Evolutionary conservation across 306 rosid genomes (phyloP).

Genomic region (Quercus aquifolioides): DNA sequence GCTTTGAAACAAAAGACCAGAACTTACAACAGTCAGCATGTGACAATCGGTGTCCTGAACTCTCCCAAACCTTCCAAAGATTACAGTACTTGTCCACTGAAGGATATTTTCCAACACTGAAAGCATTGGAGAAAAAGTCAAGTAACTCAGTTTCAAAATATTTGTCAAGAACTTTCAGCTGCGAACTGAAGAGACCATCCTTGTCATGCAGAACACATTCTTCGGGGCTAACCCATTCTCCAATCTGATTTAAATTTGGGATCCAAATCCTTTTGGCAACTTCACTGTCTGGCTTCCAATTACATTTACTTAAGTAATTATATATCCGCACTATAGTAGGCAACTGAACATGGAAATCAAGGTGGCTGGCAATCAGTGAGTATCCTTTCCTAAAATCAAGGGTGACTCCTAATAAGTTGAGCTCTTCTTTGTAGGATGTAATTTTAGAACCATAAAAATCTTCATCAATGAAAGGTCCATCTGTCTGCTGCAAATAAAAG

Average conservation of each 20-base stretch:
- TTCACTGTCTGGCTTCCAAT: constrained; percentile 46
- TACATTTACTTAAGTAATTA: constrained; percentile 35
- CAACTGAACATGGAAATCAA: constrained; percentile 24
- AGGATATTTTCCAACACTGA: constrained; percentile 38
- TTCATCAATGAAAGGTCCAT: constrained; percentile 74
- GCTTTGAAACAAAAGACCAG: constrained; percentile 48
- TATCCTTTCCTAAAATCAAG: constrained; percentile 36
- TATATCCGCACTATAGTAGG: constrained; percentile 31
- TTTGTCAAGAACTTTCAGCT: constrained; percentile 16
- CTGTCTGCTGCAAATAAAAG: constrained; percentile 32
- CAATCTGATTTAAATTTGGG: constrained; percentile 26
- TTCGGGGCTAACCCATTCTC: constrained; percentile 42
- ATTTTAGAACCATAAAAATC: constrained; percentile 43
- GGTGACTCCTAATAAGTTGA: constrained; percentile 47
- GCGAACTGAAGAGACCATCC: constrained; percentile 44
- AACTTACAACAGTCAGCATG: constrained; percentile 53
- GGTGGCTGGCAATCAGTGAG: constrained; percentile 43
- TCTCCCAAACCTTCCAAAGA: constrained; percentile 73
- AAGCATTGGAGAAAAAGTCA: constrained; percentile 40
- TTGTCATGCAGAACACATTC: constrained; percentile 50
- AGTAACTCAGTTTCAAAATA: constrained; percentile 32
- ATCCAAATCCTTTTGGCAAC: constrained; percentile 48
- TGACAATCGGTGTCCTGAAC: constrained; percentile 29
- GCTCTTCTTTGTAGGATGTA: constrained; percentile 41
- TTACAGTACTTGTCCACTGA: constrained; percentile 46